Base-by-base conservation (phyloP, 306 rosid genomes). In the Astragalus membranaceus region DNA sequence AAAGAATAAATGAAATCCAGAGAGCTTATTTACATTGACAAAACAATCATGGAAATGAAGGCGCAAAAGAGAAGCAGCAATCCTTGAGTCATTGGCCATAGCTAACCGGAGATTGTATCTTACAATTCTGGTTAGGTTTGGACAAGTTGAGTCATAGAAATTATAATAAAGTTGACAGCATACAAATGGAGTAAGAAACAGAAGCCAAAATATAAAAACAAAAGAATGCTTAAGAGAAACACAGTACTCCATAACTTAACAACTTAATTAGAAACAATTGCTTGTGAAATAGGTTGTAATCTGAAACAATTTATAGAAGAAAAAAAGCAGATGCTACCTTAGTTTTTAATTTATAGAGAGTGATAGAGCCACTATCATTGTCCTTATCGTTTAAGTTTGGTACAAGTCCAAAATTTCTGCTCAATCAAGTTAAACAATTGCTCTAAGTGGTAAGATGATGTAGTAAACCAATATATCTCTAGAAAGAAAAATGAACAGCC, bases 11-110 rank as follows among this genome's bases (percentile, higher is more conserved):
- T 11, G 48, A 36, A 67, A 16, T 44, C 32, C 32, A 58, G 64
- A 15, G 10, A 57, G 35, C 1, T 41, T 23, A 48, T 32, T 81
- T 90, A 94, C 96, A 36, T 75, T 82, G 65, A 83, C 96, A 35
- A 94, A 87, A 74, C 97, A 94, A 67, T 94, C 97, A 52, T 94
- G 99, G 83, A 90, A 93, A 84, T 94, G 95, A 73, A 94, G 96
- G 69, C 99, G 89, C 81, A 94, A 67, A 70, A 94, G 96, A 64
- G 99, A 94, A 64, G 99, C 96, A 29, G 99, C 91, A 59, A 88
- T 87, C 62, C 99, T 88, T 32, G 88, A 10, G 12, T 94, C 99
- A 42, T 91, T 94, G 48, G 80, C 70, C 70, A 88, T 81, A 33
- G 97, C 96, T 67, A 84, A 80, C 82, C 67, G 44, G 12, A 94